A percentile compares a stretch with the other conserved stretches of the same genome.
Evolutionary conservation across 257 asterid genomes (phyloP).

Genomic region (Coffea eugenioides): DNA sequence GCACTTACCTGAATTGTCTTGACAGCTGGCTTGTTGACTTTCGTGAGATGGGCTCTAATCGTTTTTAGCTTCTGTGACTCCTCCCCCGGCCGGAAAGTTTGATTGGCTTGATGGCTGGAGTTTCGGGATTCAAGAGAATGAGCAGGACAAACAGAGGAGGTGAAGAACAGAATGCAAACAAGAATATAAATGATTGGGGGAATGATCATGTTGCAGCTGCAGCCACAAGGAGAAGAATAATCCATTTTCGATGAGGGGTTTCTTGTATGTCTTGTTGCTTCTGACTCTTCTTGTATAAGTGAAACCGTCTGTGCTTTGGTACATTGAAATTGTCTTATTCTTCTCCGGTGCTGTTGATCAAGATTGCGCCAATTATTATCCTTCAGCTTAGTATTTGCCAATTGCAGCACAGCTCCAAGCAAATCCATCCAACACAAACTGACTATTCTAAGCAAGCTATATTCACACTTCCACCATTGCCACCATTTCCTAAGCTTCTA

Average conservation of each 20-base stretch:
- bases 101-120: slow-evolving; percentile 44
- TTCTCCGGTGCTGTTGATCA: slow-evolving; percentile 22
- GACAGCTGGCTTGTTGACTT: slow-evolving; percentile 67
- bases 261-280: slow-evolving; percentile 23
- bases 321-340: slow-evolving; percentile 45
- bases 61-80: slow-evolving; percentile 43
- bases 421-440: slow-evolving; percentile 36
- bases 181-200: slow-evolving; percentile 52
- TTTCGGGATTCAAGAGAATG: slow-evolving; percentile 26
- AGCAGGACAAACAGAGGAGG: slow-evolving; percentile 49
- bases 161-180: slow-evolving; percentile 50
- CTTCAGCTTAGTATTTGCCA: slow-evolving; percentile 7
- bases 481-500: slow-evolving; percentile 49
- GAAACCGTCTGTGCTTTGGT: slow-evolving; percentile 25
- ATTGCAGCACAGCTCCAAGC: slow-evolving; percentile 21
- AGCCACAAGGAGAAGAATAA: slow-evolving; percentile 10
- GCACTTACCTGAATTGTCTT: slow-evolving; percentile 67
- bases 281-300: slow-evolving; percentile 8
- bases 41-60: slow-evolving; percentile 55
- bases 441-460: slow-evolving; percentile 20
- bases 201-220: slow-evolving; percentile 30
- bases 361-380: slow-evolving; percentile 25
- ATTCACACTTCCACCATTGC: slow-evolving; percentile 26
- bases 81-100: slow-evolving; percentile 50
- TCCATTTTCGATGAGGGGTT: slow-evolving; percentile 44